Evolutionary conservation across 495 filamentous ascomycete species (phyloP).

Genomic region (Margaritispora aquatica): DNA sequence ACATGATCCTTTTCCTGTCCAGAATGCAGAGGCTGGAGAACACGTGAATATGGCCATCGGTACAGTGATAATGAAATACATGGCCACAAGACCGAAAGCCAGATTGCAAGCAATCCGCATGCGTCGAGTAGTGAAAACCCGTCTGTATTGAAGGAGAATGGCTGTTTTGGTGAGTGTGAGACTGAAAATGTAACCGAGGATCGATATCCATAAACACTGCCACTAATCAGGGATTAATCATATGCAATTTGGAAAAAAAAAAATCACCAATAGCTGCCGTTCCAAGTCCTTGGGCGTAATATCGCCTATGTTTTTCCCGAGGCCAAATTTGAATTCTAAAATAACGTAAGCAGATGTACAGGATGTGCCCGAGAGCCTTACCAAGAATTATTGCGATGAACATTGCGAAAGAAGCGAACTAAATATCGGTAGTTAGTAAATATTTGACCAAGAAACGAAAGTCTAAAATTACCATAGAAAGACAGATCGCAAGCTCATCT

Average conservation of each 20-base stretch:
- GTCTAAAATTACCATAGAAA: too few species aligned
- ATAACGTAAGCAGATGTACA: background rate
- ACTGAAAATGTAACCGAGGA: background rate
- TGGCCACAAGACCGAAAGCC: conserved; percentile 33
- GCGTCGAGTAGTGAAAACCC: conserved; percentile 36
- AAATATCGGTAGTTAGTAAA: too few species aligned
- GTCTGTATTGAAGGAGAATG: conserved; percentile 42
- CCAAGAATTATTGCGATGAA: too few species aligned
- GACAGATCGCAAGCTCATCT: too few species aligned
- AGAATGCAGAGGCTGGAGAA: conserved; percentile 44
- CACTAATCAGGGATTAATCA: background rate
- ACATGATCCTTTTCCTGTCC: conserved; percentile 43
- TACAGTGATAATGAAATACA: conserved; percentile 25
- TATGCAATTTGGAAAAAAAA: background rate
- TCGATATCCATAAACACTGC: background rate
- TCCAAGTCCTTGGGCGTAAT: background rate
- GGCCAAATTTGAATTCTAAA: background rate
- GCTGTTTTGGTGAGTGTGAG: conserved; percentile 36
- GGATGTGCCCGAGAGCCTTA: too few species aligned
- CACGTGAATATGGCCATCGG: conserved; percentile 44
- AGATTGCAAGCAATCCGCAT: conserved; percentile 31
- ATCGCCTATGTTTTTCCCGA: background rate
- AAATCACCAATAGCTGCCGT: background rate
- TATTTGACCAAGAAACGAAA: too few species aligned
- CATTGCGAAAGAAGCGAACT: too few species aligned